Evolutionary conservation across 2,329 filamentous ascomycete genomes (phyloP).

Genomic region (Claviceps pazoutovae): DNA sequence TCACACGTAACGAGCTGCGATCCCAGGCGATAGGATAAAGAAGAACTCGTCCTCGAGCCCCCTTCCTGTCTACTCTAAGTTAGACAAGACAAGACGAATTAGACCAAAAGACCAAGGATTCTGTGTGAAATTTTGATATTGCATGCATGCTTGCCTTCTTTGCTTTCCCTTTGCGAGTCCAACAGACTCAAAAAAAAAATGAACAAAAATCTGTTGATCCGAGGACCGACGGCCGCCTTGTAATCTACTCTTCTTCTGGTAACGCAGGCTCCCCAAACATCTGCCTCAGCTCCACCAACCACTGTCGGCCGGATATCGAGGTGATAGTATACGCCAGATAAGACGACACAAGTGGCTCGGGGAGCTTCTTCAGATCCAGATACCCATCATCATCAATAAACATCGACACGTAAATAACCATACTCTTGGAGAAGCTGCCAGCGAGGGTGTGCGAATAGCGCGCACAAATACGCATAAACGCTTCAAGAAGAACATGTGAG

Average conservation of each 20-base stretch:
- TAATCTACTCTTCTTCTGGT: too few relatives aligned
- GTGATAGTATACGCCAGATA: not conserved
- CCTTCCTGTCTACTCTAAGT: too few relatives aligned
- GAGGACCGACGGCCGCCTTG: too few relatives aligned
- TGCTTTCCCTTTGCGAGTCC: too few relatives aligned
- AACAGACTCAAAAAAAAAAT: not conserved
- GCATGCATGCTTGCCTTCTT: too few relatives aligned
- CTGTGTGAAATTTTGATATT: too few relatives aligned
- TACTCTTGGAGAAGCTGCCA: not conserved
- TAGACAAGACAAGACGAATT: too few relatives aligned
- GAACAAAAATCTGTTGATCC: not conserved
- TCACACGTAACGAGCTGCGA: too few relatives aligned
- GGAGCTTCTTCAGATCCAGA: not conserved
- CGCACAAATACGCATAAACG: not conserved
- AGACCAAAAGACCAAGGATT: too few relatives aligned
- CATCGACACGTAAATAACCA: not conserved
- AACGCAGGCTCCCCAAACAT: not conserved
- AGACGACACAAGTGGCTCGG: constrained; percentile 1
- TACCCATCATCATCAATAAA: constrained; percentile 2
- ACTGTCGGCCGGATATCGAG: not conserved
- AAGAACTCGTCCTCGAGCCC: too few relatives aligned
- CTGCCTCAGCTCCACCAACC: not conserved
- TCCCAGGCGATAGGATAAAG: too few relatives aligned
- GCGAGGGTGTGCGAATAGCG: not conserved
- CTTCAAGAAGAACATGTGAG: constrained; percentile 1